Conservation (phyloP, 345 rosid genomes). For the Heritiera littoralis region DNA sequence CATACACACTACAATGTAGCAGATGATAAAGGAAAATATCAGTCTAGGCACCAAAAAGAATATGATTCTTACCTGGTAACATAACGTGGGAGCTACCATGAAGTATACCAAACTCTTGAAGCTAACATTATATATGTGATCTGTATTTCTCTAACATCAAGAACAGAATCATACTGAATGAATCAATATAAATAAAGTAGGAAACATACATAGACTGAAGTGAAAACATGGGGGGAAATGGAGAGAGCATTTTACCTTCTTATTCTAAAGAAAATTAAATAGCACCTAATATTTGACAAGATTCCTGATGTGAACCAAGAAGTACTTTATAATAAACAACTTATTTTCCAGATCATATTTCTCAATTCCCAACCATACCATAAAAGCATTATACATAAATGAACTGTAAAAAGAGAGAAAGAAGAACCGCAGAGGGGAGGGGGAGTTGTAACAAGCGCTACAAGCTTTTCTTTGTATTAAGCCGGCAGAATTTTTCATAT, state of each 20-base stretch:
- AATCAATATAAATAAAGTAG: slow-evolving; percentile 11
- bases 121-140: slow-evolving; percentile 46
- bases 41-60: slow-evolving; percentile 8
- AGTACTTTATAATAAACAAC: neutral
- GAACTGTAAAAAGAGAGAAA: neutral
- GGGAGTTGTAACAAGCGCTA: neutral
- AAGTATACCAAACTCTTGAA: slow-evolving; percentile 85
- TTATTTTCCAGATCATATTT: slow-evolving; percentile 1
- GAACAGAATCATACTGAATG: slow-evolving; percentile 16
- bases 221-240: slow-evolving; percentile 3
- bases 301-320: neutral
- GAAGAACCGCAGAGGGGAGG: neutral
- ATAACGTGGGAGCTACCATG: slow-evolving; percentile 96
- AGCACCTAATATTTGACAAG: neutral
- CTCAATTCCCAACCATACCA: neutral
- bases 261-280: neutral
- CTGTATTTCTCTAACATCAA: slow-evolving; percentile 51
- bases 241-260: neutral
- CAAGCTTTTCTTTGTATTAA: neutral
- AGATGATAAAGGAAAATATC: neutral
- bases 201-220: slow-evolving; percentile 4
- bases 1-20: neutral
- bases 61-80: slow-evolving; percentile 76
- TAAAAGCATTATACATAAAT: neutral
- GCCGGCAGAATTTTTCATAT: neutral